Evolutionary conservation across 2,329 filamentous ascomycete species (phyloP), one percentile per base, ranked within the genome.

Genomic region (Triangularia verruculosa): DNA sequence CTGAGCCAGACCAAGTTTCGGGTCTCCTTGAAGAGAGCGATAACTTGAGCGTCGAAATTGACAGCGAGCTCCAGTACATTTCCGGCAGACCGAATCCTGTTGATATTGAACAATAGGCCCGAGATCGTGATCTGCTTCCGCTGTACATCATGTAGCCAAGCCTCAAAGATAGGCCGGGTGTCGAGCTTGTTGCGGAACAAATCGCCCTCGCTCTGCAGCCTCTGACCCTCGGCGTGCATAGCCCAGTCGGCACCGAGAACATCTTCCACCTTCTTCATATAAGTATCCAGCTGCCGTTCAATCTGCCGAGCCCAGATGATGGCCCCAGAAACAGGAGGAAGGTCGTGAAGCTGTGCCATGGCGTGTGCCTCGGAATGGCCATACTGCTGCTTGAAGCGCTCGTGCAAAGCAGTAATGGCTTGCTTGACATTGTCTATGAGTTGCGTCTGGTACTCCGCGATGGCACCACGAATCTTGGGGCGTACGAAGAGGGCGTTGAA

Each of bases 211-310:
- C 88, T 89, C 72, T 94, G 90, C 20, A 99, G 84, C 76, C 97
- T 97, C 73, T 97, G 92, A 1, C 96, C 96, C 74, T 99, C 95
- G 6, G 93, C 87, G 73, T 99, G 96, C 64, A 98, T 82, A 61
- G 91, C 89, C 95, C 95, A 99, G 70, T 97, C 93, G 62, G 91
- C 89, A 57, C 95, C 95, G 22, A 99, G 86, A 39, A 99, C 95
- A 70, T 97, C 92, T 75, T 98, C 96, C n/a, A 99, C 94, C 76
- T 97, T 97, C 74, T 93, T 91, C 93, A 99, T 97, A 76, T 99
- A 99, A 11, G 89, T 91, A 72, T 97, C 90, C 9, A 99, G 86
- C 76, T 99, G 95, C 34, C 92, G 88, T 79, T 99, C 94, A 66
- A 99, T 99, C 77, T 99, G 95, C 52, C 92, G 89, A 24, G 94